Base-by-base conservation (phyloP, 2,329 filamentous ascomycete genomes). In the Pyrenophora seminiperda region DNA sequence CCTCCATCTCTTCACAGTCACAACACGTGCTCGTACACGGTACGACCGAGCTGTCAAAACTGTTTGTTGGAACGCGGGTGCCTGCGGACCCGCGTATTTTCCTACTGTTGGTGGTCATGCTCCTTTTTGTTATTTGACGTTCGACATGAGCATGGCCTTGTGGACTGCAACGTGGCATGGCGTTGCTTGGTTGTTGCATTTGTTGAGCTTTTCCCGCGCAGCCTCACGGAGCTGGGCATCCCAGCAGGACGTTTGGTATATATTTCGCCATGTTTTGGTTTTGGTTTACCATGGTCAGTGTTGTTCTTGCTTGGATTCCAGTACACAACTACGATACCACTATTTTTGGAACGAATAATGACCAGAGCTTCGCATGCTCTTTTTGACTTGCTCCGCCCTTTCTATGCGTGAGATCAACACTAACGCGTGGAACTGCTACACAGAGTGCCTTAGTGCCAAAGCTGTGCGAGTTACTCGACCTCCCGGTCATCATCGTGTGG, bases 11-110 rank as follows among this genome's bases (percentile, higher is more conserved):
- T 54, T 44, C 42, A 14, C 14, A 34, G 47, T 40, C 50, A 56
- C 60, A 60, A 55, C 45, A 48, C 29, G 54, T 59, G 59, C 55
- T 62, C 54, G 61, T 63, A 66, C 58, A 53, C 50, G 59, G 56
- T 48, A 39, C 51, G 50, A 60, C 56, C 49, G 41, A 46, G 45
- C 59, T 64, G 56, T 66, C 57, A 62, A 55, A 53, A 54, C 42
- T 59, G 31, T 55, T 55, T 59, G 54, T 60, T 66, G 53, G 56
- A 53, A 56, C 50, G 46, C 44, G 44, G 18, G 48, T 27, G 50
- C 56, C 56, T 53, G 39, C 36, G 40, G 33, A 54, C 19, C 47
- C 48, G 54, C 47, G 32, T 38, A 9, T 37, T 32, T 41, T 50
- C 41, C 40, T 54, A 53, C 42, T 33, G 33, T 54, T 58, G 45